Evolutionary conservation across 768 basidiomycete species (phyloP), one percentile per base, ranked within the genome.

Genomic region (Collybia nuda): DNA sequence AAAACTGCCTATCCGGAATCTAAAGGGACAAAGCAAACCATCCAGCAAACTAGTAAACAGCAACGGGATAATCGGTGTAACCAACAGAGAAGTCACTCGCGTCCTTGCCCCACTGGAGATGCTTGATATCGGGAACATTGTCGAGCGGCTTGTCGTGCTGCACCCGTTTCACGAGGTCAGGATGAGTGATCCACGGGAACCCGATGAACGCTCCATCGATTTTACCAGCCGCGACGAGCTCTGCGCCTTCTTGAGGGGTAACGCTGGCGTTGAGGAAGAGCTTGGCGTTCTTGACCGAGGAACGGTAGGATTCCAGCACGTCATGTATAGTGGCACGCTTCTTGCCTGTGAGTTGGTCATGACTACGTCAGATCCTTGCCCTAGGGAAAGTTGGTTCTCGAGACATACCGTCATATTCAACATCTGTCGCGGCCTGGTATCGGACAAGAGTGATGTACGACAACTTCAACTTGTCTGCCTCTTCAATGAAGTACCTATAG

Each of bases 131-230:
- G 3, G 65, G 62, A 8, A 52, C 24, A 44, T 72, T 72, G 44
- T 71, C 67, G 14, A 73, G 55, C 21, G 69, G 60, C 53, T 67
- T 69, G 6, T 67, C 70, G 22, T 65, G 55, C 48, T 62, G 32
- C 9, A 73, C 57, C n/a, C 74, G 68, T 54, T 69, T 67, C 40
- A 57, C 67, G 15, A 77, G 53, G 54, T 77, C 75, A 1, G 75
- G 72, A 48, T 78, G 75, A 4, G 65, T 60, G 39, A 76, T 65
- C 56, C 60, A 74, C 42, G 61, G 53, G 48, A 68, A 55, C 2
- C 76, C 74, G 40, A 77, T 68, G 42, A 64, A 59, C 6, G 70
- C 62, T 1, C 62, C 74, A 43, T 74, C 73, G 18, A 68, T 59
- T 37, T 70, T 67, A 1, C 69, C 66, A 2, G 58, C 54, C 1